Percentiles rank a stretch among this genome's conserved stretches.
These are phyloP conservation scores for Tetrapisispora phaffii DNA, from an alignment of 805 yeast genomes.

Conservation along the genomic window DNA sequence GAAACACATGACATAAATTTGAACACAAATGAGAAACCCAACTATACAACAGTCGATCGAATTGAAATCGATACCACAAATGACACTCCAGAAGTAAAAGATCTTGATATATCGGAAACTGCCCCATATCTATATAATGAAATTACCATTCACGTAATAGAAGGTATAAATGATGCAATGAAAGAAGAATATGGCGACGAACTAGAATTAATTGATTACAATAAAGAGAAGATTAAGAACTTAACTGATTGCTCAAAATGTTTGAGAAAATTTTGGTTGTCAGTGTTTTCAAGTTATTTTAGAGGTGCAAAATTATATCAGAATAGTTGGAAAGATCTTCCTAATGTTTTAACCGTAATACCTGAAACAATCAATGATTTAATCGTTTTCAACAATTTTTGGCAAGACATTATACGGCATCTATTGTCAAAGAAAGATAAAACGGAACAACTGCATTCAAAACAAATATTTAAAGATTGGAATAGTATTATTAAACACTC, in stretches of 20 bases:
- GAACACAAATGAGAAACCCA: not conserved
- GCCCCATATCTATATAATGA: constrained; percentile 31
- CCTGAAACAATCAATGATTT: constrained; percentile 30
- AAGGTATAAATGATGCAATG: constrained; percentile 45
- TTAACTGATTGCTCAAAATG: constrained; percentile 36
- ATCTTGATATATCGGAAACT: constrained; percentile 1
- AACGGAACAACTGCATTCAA: constrained; percentile 28
- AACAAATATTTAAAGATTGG: constrained; percentile 31
- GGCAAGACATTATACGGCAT: constrained; percentile 38
- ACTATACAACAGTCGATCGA: not conserved
- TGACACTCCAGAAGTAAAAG: not conserved
- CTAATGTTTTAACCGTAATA: constrained; percentile 11
- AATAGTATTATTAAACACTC: constrained; percentile 5
- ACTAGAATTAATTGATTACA: constrained; percentile 41
- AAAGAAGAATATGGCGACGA: constrained; percentile 47
- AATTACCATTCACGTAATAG: constrained; percentile 32
- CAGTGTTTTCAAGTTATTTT: constrained; percentile 50
- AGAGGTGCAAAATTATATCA: constrained; percentile 13
- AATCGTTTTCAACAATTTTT: constrained; percentile 37
- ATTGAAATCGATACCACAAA: not conserved
- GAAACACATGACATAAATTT: too few relatives aligned
- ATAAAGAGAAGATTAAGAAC: constrained; percentile 26
- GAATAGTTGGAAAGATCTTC: constrained; percentile 21
- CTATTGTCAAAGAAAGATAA: constrained; percentile 34
- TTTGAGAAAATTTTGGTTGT: constrained; percentile 40